A percentile compares a stretch with the other conserved stretches of the same genome.
Evolutionary conservation across 805 yeast species (phyloP).

Genomic region (Kuraishia floccosa): DNA sequence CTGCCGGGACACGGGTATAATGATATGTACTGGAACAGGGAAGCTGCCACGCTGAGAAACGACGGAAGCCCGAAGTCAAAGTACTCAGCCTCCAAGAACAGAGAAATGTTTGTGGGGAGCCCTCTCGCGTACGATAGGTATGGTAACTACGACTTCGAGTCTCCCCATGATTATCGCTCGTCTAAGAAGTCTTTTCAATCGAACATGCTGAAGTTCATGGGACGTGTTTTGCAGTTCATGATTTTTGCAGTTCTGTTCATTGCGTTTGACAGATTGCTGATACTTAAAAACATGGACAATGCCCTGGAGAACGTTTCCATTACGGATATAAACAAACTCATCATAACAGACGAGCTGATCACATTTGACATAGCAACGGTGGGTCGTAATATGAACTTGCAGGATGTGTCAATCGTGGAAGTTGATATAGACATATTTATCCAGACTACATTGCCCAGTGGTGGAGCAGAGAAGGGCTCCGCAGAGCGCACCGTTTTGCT

Average conservation of each 20-base stretch:
- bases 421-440: slow-evolving; percentile 20
- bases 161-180: slow-evolving; percentile 21
- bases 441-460: neutral
- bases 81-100: too few relatives aligned
- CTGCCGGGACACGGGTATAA: too few relatives aligned
- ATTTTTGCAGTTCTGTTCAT: slow-evolving; percentile 5
- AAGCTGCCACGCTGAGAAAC: neutral
- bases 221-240: slow-evolving; percentile 5
- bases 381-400: slow-evolving; percentile 16
- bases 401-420: slow-evolving; percentile 18
- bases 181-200: slow-evolving; percentile 11
- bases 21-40: neutral
- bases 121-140: too few relatives aligned
- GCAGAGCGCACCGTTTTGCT: slow-evolving; percentile 18
- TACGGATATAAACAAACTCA: slow-evolving; percentile 12
- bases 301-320: slow-evolving; percentile 13
- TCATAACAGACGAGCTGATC: slow-evolving; percentile 18
- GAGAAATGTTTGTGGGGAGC: too few relatives aligned
- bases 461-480: neutral
- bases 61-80: too few relatives aligned
- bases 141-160: slow-evolving; percentile 8
- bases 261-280: slow-evolving; percentile 8
- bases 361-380: slow-evolving; percentile 17
- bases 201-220: slow-evolving; percentile 8
- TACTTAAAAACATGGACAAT: slow-evolving; percentile 15